These are phyloP conservation scores for Epithemia pelagica DNA, from an alignment of 108 stramenopile genomes.

Conservation along the genomic window DNA sequence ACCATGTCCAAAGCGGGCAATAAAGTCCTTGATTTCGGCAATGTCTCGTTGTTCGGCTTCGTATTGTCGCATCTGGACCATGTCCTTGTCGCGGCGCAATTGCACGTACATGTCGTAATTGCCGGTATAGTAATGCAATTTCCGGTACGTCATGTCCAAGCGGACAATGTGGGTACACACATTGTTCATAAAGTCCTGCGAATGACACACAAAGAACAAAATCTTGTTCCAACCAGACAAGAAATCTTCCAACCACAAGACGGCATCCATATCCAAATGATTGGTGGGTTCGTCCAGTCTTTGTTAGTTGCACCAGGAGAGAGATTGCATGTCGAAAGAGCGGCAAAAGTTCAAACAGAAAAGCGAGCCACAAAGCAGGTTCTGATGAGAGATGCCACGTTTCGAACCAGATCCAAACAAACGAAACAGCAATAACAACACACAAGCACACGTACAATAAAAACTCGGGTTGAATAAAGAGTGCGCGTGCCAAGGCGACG, in stretches of 20 bases:
- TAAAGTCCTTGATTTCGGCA: conserved; percentile 90
- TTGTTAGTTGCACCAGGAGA: not conserved
- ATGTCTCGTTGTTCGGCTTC: conserved; percentile 98
- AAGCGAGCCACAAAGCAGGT: not conserved
- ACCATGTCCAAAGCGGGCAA: conserved; percentile 94
- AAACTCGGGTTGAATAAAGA: conserved; percentile 94
- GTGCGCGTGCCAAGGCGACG: conserved; percentile 91
- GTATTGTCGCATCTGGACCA: conserved; percentile 91
- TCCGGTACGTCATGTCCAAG: conserved; percentile 84
- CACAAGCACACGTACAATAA: conserved; percentile 31
- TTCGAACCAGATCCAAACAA: not conserved
- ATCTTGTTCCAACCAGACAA: conserved; percentile 89
- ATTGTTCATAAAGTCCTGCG: conserved; percentile 98
- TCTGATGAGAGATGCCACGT: too few species aligned
- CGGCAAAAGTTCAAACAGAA: not conserved
- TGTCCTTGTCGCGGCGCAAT: conserved; percentile 91
- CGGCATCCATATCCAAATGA: conserved; percentile 84
- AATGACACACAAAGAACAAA: conserved; percentile 90
- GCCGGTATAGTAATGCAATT: conserved; percentile 91
- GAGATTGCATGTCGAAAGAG: not conserved
- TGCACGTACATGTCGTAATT: conserved; percentile 96
- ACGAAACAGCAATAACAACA: not conserved
- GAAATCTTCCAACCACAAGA: conserved; percentile 98
- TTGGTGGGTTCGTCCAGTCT: conserved; percentile 69
- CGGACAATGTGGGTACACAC: conserved; percentile 97